Evolutionary conservation across 208 protist genomes (phyloP).

Genomic region (Acanthamoeba healyi): DNA sequence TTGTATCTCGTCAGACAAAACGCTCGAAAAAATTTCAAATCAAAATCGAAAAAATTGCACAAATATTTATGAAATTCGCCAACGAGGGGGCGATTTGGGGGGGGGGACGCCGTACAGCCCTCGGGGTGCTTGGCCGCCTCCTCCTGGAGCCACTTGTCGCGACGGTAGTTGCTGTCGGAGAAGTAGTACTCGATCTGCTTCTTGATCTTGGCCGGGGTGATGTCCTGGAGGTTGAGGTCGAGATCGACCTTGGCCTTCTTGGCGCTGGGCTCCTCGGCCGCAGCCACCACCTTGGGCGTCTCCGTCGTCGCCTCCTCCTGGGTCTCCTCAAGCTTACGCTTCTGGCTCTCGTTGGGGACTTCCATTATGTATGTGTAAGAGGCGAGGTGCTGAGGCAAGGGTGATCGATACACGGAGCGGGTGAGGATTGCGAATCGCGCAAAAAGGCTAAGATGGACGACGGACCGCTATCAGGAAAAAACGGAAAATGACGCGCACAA

Average conservation of each 20-base stretch:
- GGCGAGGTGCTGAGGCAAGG: not conserved
- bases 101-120: conserved; percentile 82
- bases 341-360: conserved; percentile 45
- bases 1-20: not conserved
- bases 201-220: conserved; percentile 47
- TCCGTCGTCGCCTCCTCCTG: not conserved
- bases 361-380: not conserved
- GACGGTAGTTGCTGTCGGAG: conserved; percentile 78
- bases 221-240: too few relatives aligned
- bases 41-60: not conserved
- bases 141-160: conserved; percentile 76
- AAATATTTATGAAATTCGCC: not conserved
- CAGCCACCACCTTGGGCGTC: not conserved
- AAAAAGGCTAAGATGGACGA: not conserved
- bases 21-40: not conserved
- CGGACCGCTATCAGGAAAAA: not conserved
- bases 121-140: conserved; percentile 76
- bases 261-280: conserved; percentile 23
- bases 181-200: conserved; percentile 83
- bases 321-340: conserved; percentile 40
- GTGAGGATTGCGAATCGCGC: too few relatives aligned
- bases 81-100: not conserved
- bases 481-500: not conserved
- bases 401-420: not conserved
- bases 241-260: conserved; percentile 56